phyloP scores from a whole-genome alignment of 1,284 basidiomycete genomes.

The Mycena citricolor region DNA sequence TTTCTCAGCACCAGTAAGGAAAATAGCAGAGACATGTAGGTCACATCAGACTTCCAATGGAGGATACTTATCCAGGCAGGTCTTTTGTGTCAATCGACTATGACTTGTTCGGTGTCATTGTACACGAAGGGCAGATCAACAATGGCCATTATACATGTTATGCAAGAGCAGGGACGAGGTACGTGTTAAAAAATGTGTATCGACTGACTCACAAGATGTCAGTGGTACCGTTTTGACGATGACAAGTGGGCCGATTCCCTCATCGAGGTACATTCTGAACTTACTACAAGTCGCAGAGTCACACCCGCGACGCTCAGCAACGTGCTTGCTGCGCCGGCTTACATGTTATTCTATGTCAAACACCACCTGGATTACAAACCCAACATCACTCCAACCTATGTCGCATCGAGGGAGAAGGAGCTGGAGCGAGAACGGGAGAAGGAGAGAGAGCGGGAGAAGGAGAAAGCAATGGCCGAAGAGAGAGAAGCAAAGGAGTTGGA shows the following conservation, averaged over 20 bases:
- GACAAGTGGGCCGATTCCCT: conserved; percentile 62
- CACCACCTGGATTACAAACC: conserved; percentile 81
- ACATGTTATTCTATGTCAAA: conserved; percentile 94
- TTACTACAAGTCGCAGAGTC: conserved; percentile 51
- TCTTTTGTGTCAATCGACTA: conserved; percentile 83
- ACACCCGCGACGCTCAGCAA: conserved; percentile 65
- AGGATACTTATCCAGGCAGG: conserved; percentile 50
- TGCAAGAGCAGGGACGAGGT: conserved; percentile 77
- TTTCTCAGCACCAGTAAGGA: conserved; percentile 56
- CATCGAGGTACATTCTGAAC: conserved; percentile 3
- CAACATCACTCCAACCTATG: conserved; percentile 65
- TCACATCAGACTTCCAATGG: conserved; percentile 1
- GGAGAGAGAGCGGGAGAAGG: conserved; percentile 35
- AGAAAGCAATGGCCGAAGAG: conserved; percentile 22
- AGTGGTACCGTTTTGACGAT: conserved; percentile 97
- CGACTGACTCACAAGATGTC: conserved; percentile 11
- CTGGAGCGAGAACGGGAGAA: conserved; percentile 54
- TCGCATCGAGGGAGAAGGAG: conserved; percentile 65
- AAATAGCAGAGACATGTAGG: conserved; percentile 32
- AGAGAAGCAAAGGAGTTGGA: conserved; percentile 50
- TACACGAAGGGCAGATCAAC: conserved; percentile 92
- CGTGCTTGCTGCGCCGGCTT: conserved; percentile 72
- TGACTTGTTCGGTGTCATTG: conserved; percentile 91
- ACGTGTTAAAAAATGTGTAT: conserved; percentile 31
- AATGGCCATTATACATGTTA: conserved; percentile 94